phyloP scores from a whole-genome alignment of 1,284 basidiomycete species.

The Austroboletus rostrupii region DNA sequence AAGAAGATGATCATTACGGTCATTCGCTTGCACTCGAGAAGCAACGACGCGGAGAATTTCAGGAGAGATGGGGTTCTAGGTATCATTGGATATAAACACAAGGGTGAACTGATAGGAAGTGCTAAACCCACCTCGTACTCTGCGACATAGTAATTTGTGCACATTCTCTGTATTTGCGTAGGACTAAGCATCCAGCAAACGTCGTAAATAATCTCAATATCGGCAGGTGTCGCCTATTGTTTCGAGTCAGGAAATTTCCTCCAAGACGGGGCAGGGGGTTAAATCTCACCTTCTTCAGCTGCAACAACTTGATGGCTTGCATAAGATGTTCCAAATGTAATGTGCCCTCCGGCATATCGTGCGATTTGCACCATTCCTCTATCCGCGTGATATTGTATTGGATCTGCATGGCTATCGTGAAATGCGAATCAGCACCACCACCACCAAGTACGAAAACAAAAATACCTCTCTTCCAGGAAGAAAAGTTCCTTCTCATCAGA shows the following conservation, averaged over 20 bases:
- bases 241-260: conserved; percentile 8
- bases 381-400: conserved; percentile 98
- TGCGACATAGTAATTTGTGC: conserved; percentile 97
- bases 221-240: conserved; percentile 76
- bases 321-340: conserved; percentile 98
- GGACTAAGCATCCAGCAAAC: conserved; percentile 99
- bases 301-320: conserved; percentile 98
- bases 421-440: neutral
- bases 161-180: conserved; percentile 98
- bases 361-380: conserved; percentile 96
- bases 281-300: conserved; percentile 87
- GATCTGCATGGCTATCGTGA: conserved; percentile 87
- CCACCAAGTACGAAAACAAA: conserved; percentile 12
- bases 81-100: conserved; percentile 5
- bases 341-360: conserved; percentile 98
- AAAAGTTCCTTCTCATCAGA: conserved; percentile 98
- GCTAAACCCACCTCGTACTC: conserved; percentile 81
- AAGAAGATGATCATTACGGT: conserved; percentile 92
- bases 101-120: neutral
- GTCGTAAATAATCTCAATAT: conserved; percentile 98
- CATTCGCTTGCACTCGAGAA: conserved; percentile 88
- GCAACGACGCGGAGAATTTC: conserved; percentile 97
- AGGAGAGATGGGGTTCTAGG: conserved; percentile 88
- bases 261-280: neutral
- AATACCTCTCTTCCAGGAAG: conserved; percentile 97